These are phyloP conservation scores for Cocos nucifera DNA, from an alignment of 176 grass and related monocot species.

Conservation along the genomic window DNA sequence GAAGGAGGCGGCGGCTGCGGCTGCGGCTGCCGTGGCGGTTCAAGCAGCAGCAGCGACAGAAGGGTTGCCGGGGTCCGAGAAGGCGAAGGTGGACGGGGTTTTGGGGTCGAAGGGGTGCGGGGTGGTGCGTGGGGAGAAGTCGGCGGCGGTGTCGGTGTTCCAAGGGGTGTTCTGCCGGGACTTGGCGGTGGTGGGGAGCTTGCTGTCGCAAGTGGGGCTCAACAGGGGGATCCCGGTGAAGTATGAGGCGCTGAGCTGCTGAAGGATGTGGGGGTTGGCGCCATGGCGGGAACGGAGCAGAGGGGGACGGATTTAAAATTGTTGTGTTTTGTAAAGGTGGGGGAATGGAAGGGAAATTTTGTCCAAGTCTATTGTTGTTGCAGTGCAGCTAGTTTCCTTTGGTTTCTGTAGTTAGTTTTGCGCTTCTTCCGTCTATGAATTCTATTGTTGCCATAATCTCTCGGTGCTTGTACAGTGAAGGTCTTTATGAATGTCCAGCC, in stretches of 20 bases:
- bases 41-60: background rate
- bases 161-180: constrained; percentile 95
- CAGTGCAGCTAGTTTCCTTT: constrained; percentile 1
- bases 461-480: constrained; percentile 20
- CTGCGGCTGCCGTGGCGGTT: background rate
- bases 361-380: constrained; percentile 21
- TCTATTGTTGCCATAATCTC: constrained; percentile 15
- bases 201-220: constrained; percentile 54
- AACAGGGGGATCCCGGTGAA: constrained; percentile 56
- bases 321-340: background rate
- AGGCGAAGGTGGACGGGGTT: background rate
- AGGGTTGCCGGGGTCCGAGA: background rate
- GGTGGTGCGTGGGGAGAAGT: constrained; percentile 3
- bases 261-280: constrained; percentile 6
- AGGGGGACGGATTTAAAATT: background rate
- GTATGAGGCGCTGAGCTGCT: constrained; percentile 89
- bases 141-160: constrained; percentile 32
- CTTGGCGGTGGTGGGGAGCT: constrained; percentile 75
- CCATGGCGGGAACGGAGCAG: background rate
- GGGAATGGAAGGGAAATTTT: constrained; percentile 44
- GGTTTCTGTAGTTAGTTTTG: constrained; percentile 2
- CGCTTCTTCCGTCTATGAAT: constrained; percentile 17
- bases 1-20: constrained; percentile 11
- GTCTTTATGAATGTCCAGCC: background rate
- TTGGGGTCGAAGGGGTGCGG: too few species aligned